Evolutionary conservation across 225 moss, liverwort and hornwort species (phyloP).

Genomic region (Antitrichia curtipendula): DNA sequence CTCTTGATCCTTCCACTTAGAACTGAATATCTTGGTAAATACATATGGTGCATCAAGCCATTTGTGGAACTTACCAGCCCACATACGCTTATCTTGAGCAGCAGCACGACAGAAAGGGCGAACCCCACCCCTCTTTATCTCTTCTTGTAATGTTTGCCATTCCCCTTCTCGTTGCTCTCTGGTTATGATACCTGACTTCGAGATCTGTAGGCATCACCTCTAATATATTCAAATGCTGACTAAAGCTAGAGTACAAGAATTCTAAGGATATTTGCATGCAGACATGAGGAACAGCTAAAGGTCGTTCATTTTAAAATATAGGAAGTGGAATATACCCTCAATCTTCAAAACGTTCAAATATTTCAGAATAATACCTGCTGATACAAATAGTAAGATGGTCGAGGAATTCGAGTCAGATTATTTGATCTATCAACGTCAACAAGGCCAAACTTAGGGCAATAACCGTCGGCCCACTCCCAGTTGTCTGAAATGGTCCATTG

Average conservation of each 20-base stretch:
- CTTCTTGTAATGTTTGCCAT: constrained; percentile 59
- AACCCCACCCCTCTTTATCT: constrained; percentile 39
- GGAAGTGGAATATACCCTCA: not conserved
- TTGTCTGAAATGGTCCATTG: constrained; percentile 98
- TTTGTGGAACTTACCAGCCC: constrained; percentile 51
- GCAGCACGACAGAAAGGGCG: constrained; percentile 80
- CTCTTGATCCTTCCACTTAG: not conserved
- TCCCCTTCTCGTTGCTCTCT: constrained; percentile 49
- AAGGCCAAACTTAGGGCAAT: constrained; percentile 96
- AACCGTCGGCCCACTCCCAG: constrained; percentile 99
- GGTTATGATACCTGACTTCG: constrained; percentile 37
- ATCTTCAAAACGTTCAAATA: not conserved
- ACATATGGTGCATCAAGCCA: not conserved
- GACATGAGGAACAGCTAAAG: not conserved
- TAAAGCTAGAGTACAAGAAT: not conserved
- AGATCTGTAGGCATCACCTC: constrained; percentile 19
- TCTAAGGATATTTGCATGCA: not conserved
- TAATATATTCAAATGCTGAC: not conserved
- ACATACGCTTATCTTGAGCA: constrained; percentile 62
- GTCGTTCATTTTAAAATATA: not conserved
- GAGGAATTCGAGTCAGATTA: constrained; percentile 51
- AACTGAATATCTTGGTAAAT: not conserved
- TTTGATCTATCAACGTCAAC: constrained; percentile 55
- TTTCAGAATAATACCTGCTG: constrained; percentile 36
- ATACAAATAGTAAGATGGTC: constrained; percentile 80